phyloP scores from a whole-genome alignment of 73 alveolate species.

The Blepharisma japonicum region DNA sequence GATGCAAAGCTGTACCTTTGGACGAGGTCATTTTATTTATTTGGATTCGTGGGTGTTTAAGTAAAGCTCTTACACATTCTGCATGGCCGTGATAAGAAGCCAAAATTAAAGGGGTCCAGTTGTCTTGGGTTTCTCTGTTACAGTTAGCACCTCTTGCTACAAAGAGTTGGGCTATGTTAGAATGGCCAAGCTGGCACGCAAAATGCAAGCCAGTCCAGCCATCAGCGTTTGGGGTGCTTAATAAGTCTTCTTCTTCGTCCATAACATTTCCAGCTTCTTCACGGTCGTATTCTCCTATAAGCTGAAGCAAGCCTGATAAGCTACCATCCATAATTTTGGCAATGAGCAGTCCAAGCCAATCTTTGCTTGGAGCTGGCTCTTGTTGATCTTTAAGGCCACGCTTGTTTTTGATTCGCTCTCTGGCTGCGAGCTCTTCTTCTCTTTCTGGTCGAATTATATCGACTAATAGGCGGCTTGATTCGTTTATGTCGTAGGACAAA shows the following conservation, averaged over 20 bases:
- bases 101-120: neutral
- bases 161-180: neutral
- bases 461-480: neutral
- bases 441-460: slow-evolving; percentile 7
- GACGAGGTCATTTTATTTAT: neutral
- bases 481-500: neutral
- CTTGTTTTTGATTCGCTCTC: neutral
- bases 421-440: neutral
- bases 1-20: neutral
- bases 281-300: slow-evolving; percentile 1
- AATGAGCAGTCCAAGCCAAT: neutral
- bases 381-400: neutral
- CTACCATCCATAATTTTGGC: neutral
- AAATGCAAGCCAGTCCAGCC: neutral
- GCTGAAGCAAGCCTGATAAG: slow-evolving; percentile 1
- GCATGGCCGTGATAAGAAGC: neutral
- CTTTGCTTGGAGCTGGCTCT: neutral
- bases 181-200: neutral
- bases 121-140: neutral
- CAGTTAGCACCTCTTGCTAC: neutral
- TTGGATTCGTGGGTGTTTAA: neutral
- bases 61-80: neutral
- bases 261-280: neutral
- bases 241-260: slow-evolving; percentile 6
- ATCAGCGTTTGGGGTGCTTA: neutral